These are phyloP conservation scores for Dendryphion nanum DNA, from an alignment of 2,329 filamentous ascomycete species.

Conservation along the genomic window DNA sequence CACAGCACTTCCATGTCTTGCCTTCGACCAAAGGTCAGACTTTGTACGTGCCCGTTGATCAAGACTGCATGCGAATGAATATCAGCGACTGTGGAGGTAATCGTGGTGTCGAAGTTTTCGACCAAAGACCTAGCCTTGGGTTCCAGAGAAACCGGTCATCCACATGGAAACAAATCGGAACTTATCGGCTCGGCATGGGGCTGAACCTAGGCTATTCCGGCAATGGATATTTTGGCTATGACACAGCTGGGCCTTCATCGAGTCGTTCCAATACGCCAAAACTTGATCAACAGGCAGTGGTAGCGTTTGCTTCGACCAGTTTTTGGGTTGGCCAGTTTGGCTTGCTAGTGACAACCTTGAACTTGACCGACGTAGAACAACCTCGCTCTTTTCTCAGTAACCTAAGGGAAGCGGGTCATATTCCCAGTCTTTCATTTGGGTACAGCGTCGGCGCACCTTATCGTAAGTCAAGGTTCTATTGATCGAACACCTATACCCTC, in stretches of 20 bases:
- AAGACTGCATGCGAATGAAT: not conserved
- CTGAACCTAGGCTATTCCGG: not conserved
- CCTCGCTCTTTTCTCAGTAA: conserved; percentile 8
- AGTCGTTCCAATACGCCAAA: too few relatives aligned
- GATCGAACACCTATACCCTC: not conserved
- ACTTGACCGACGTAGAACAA: conserved; percentile 9
- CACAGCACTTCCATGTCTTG: not conserved
- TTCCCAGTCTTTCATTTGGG: conserved; percentile 13
- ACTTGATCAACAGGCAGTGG: conserved; percentile 5
- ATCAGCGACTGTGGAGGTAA: not conserved
- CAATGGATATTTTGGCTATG: not conserved
- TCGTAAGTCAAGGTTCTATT: too few relatives aligned
- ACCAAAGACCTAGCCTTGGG: too few relatives aligned
- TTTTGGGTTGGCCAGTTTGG: conserved; percentile 10
- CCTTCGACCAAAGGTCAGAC: not conserved
- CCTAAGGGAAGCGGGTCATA: conserved; percentile 7
- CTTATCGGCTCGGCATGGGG: not conserved
- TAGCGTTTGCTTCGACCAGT: conserved; percentile 6
- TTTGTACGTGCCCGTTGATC: not conserved
- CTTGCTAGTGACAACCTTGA: conserved; percentile 2
- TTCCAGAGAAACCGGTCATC: not conserved
- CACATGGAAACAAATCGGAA: not conserved
- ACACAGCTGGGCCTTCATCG: too few relatives aligned
- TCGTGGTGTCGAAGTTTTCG: not conserved
- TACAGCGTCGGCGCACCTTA: conserved; percentile 16